Percentiles rank a stretch among this genome's conserved stretches.
These are phyloP conservation scores for Diaporthe longicolla DNA, from an alignment of 2,329 filamentous ascomycete species.

Conservation along the genomic window DNA sequence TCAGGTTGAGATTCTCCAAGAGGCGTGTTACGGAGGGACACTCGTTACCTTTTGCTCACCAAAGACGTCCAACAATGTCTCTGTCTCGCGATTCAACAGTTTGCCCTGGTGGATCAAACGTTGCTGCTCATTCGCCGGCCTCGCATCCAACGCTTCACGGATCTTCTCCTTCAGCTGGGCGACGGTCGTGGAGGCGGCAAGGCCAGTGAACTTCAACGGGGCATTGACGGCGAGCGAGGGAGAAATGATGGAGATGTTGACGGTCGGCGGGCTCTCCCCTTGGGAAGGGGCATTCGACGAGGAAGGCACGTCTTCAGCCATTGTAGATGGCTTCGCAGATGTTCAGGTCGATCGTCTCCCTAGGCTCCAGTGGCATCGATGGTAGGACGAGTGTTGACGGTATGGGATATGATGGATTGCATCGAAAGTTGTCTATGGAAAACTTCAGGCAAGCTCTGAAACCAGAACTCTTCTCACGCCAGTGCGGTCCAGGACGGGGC, in stretches of 20 bases:
- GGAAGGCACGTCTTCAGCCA: constrained; percentile 56
- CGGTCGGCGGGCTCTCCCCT: constrained; percentile 51
- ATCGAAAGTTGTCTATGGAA: background rate
- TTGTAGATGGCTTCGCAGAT: constrained; percentile 47
- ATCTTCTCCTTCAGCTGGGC: constrained; percentile 72
- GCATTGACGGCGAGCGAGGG: constrained; percentile 68
- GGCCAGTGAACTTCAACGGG: constrained; percentile 63
- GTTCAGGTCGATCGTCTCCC: constrained; percentile 35
- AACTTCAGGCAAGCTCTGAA: background rate
- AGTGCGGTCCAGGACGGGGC: constrained; percentile 15
- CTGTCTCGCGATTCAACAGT: constrained; percentile 66
- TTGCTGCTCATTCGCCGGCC: constrained; percentile 68
- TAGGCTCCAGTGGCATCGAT: constrained; percentile 6
- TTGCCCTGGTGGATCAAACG: constrained; percentile 73
- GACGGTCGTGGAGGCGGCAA: constrained; percentile 67
- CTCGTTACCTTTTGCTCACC: constrained; percentile 66
- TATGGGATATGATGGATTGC: background rate
- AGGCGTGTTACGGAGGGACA: background rate
- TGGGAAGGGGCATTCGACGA: constrained; percentile 47
- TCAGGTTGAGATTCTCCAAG: constrained; percentile 7
- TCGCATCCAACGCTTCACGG: constrained; percentile 63
- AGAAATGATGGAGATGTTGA: constrained; percentile 72
- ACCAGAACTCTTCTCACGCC: constrained; percentile 42
- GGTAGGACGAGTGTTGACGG: background rate
- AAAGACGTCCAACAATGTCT: constrained; percentile 70